phyloP scores from a whole-genome alignment of 305 asterid species.

The Solanum chacoense region DNA sequence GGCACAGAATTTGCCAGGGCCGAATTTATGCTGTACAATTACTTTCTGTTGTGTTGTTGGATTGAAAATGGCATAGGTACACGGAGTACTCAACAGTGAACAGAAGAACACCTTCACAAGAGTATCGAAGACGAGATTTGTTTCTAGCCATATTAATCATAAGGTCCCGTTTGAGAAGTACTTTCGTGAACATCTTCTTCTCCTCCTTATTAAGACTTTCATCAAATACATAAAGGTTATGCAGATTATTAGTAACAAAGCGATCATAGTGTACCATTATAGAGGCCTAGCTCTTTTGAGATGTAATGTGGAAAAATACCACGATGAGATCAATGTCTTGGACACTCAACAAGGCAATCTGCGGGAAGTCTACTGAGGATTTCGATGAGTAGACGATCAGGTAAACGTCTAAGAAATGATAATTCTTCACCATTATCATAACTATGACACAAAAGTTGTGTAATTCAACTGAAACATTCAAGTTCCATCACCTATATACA shows the following conservation, averaged over 20 bases:
- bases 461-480: too few relatives aligned
- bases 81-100: not conserved
- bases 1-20: not conserved
- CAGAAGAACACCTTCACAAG: not conserved
- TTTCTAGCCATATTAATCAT: not conserved
- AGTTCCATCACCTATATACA: too few relatives aligned
- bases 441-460: too few relatives aligned
- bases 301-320: not conserved
- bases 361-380: not conserved
- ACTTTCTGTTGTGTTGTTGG: not conserved
- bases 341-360: not conserved
- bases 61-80: not conserved
- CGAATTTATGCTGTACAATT: not conserved
- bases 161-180: not conserved
- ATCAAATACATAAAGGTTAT: not conserved
- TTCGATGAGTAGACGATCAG: not conserved
- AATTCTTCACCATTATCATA: not conserved
- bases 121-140: not conserved
- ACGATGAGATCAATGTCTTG: not conserved
- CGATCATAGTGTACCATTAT: not conserved
- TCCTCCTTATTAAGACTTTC: not conserved
- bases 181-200: not conserved
- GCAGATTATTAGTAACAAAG: not conserved
- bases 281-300: not conserved
- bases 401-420: not conserved